Conservation (phyloP, 2,329 filamentous ascomycete species). For the Aspergillus quadrilineatus region DNA sequence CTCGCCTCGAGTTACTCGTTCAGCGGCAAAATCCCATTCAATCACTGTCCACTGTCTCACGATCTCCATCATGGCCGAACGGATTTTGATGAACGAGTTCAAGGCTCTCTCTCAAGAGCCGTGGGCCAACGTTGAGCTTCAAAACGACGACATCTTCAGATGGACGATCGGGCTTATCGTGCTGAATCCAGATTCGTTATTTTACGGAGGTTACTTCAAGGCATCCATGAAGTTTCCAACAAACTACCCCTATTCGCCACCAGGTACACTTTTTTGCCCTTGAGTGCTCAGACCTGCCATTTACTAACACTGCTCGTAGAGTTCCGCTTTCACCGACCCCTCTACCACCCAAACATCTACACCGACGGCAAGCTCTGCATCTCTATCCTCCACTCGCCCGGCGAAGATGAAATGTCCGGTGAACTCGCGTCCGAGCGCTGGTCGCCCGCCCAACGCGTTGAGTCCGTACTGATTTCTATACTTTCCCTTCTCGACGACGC, state of each 20-base stretch:
- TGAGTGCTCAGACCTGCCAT: background rate
- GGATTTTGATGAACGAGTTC: slow-evolving; percentile 86
- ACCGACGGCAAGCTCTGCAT: slow-evolving; percentile 88
- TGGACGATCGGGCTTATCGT: slow-evolving; percentile 91
- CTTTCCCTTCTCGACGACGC: slow-evolving; percentile 90
- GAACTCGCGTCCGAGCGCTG: slow-evolving; percentile 88
- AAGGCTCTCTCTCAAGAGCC: slow-evolving; percentile 80
- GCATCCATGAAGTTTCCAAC: slow-evolving; percentile 82
- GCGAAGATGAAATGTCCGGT: slow-evolving; percentile 89
- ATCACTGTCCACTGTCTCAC: background rate
- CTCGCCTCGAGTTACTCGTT: slow-evolving; percentile 3
- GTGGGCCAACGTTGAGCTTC: slow-evolving; percentile 87
- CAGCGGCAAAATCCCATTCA: background rate
- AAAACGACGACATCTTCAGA: slow-evolving; percentile 78
- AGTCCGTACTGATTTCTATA: slow-evolving; percentile 90
- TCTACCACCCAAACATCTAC: slow-evolving; percentile 95
- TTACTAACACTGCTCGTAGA: slow-evolving; percentile 42
- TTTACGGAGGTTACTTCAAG: slow-evolving; percentile 90
- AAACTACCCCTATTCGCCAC: slow-evolving; percentile 88
- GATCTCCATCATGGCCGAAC: slow-evolving; percentile 57
- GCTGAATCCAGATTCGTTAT: slow-evolving; percentile 85
- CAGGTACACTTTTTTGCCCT: slow-evolving; percentile 47
- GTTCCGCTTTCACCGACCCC: slow-evolving; percentile 77
- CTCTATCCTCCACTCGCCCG: slow-evolving; percentile 89
- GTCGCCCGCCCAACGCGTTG: slow-evolving; percentile 90